Evolutionary conservation across 305 asterid species (phyloP), one percentile per base, ranked within the genome.

Genomic region (Plantago lanceolata): DNA sequence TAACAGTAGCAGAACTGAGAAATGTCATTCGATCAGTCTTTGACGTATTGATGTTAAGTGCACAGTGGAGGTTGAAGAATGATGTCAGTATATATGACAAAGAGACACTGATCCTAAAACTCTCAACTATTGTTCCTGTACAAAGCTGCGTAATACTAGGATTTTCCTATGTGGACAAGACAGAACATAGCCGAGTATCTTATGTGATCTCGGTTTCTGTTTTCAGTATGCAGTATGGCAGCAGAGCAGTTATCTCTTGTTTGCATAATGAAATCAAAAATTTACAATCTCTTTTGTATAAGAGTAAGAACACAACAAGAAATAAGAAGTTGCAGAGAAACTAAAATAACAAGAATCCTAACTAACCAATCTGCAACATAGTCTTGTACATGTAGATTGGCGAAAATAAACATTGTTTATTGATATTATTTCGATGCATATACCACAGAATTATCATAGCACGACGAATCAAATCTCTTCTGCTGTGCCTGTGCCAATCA

Each of bases 391-490:
- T 40, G 47, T 40, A 40, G 47, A 11, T 12, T 13, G n/a, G 14
- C 12, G 47, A 48, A 12, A 54, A 37, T 31, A 33, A 47, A 33
- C 19, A 71, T 20, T 19, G 17, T 24, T 16, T 60, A 35, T 71
- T 24, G 58, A 71, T 44, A 57, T 64, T 31, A 28, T 56, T 56
- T 56, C 24, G 63, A 64, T 20, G 43, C 71, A 70, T 53, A 47
- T 67, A 63, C 69, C 76, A 71, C 52, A 50, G 48, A 58, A 48
- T 28, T 11, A 19, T 20, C 58, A 55, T 56, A 68, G 14, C 37
- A 48, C 47, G 50, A 48, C 16, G 31, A 9, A 65, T 44, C 31
- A 9, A 56, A 53, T 61, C 8, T 24, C 16, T 19, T 14, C 21
- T 16, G 18, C n/a, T 35, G 48, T n/a, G n/a, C n/a, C n/a, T n/a